Percentiles rank a stretch among this genome's conserved stretches.
Evolutionary conservation across 169 alveolate species (phyloP).

Genomic region (Plasmodium fragile): DNA sequence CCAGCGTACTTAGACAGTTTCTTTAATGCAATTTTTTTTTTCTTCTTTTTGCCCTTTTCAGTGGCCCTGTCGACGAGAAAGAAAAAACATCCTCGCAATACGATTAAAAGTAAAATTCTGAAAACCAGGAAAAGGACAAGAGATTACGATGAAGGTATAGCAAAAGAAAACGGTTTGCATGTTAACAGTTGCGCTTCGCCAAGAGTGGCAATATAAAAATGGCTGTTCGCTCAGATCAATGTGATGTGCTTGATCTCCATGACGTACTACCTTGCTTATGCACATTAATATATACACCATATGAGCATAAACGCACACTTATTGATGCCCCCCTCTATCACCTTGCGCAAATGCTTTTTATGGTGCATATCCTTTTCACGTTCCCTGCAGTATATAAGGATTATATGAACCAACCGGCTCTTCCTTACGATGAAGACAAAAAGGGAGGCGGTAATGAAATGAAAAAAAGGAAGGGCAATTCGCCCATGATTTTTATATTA

Average conservation of each 20-base stretch:
- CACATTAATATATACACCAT: not conserved
- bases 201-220: not conserved
- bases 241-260: not conserved
- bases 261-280: not conserved
- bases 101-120: slow-evolving; percentile 66
- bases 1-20: not conserved
- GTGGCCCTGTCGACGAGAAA: slow-evolving; percentile 71
- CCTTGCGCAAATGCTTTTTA: not conserved
- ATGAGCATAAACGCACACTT: not conserved
- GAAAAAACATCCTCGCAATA: slow-evolving; percentile 70
- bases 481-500: not conserved
- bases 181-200: not conserved
- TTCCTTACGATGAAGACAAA: slow-evolving; percentile 66
- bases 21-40: not conserved
- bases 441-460: slow-evolving; percentile 58
- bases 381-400: slow-evolving; percentile 59
- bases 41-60: not conserved
- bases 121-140: slow-evolving; percentile 68
- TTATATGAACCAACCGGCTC: slow-evolving; percentile 22
- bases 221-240: not conserved
- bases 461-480: not conserved
- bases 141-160: slow-evolving; percentile 61
- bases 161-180: not conserved
- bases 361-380: not conserved
- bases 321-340: not conserved